Conservation (phyloP, 2,329 filamentous ascomycete genomes). For the Aspergillus proliferans region DNA sequence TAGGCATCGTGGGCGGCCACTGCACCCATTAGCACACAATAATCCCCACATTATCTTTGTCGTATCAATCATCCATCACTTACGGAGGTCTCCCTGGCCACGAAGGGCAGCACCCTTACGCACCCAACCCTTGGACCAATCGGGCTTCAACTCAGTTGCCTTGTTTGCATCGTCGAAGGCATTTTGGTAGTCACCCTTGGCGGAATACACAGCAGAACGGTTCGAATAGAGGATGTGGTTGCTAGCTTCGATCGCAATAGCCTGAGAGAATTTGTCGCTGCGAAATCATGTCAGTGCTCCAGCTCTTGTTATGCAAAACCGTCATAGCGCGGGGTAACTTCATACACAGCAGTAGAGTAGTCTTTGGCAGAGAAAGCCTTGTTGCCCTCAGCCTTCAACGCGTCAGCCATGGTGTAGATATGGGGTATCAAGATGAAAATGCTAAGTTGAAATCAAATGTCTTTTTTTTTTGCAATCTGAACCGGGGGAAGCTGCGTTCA, state of each 20-base stretch:
- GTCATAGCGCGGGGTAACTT: constrained; percentile 23
- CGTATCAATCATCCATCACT: constrained; percentile 15
- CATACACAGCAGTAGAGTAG: constrained; percentile 91
- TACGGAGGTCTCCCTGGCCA: constrained; percentile 73
- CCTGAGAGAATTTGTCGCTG: constrained; percentile 90
- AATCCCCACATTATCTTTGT: background rate
- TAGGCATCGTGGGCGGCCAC: constrained; percentile 83
- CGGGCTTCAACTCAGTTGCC: constrained; percentile 88
- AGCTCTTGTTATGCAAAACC: constrained; percentile 6
- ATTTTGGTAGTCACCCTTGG: constrained; percentile 78
- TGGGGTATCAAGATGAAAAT: constrained; percentile 1
- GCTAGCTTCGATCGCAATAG: constrained; percentile 75
- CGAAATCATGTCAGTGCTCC: background rate
- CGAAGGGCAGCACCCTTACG: constrained; percentile 89
- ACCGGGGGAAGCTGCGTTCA: constrained; percentile 9
- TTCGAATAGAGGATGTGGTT: constrained; percentile 99
- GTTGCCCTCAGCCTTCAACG: constrained; percentile 96
- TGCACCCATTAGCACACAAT: constrained; percentile 21
- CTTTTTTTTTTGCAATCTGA: background rate
- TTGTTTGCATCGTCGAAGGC: constrained; percentile 88
- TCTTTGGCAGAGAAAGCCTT: constrained; percentile 98
- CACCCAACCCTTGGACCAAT: constrained; percentile 96
- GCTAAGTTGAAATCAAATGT: too few relatives aligned
- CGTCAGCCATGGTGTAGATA: constrained; percentile 55
- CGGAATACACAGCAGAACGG: constrained; percentile 79